Evolutionary conservation across 257 asterid genomes (phyloP).

Genomic region (Solanum bukasovii): DNA sequence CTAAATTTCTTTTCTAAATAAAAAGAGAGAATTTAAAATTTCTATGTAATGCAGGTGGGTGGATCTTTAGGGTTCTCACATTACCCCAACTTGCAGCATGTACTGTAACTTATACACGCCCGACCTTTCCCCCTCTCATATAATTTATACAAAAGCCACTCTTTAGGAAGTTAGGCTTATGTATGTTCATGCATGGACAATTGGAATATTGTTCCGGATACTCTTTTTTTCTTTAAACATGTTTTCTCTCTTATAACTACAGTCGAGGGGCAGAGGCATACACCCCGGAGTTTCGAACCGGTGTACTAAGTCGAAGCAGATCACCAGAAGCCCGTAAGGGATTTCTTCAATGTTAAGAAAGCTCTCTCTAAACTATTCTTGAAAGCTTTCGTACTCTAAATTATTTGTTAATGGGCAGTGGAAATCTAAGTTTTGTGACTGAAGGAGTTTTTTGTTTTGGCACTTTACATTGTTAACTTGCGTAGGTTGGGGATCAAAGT

Average conservation of each 20-base stretch:
- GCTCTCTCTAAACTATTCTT: not conserved
- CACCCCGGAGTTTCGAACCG: not conserved
- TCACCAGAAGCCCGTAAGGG: not conserved
- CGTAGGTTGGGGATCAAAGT: not conserved
- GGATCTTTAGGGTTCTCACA: not conserved
- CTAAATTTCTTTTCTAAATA: not conserved
- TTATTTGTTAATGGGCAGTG: not conserved
- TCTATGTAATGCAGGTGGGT: not conserved
- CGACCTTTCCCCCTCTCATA: not conserved
- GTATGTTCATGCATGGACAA: not conserved
- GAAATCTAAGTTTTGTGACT: not conserved
- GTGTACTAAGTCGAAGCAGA: not conserved
- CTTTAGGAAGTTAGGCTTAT: not conserved
- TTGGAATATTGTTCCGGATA: not conserved
- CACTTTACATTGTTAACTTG: not conserved
- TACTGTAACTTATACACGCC: not conserved
- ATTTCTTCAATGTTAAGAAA: not conserved
- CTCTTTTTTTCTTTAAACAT: not conserved
- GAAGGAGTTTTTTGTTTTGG: not conserved
- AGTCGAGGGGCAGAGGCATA: not conserved
- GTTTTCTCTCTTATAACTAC: not conserved
- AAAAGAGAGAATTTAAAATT: not conserved
- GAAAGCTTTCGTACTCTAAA: not conserved
- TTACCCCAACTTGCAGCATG: not conserved
- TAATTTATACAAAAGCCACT: not conserved